Base-by-base conservation (phyloP, 352 stramenopile species). In the Pythium myriotylum region DNA sequence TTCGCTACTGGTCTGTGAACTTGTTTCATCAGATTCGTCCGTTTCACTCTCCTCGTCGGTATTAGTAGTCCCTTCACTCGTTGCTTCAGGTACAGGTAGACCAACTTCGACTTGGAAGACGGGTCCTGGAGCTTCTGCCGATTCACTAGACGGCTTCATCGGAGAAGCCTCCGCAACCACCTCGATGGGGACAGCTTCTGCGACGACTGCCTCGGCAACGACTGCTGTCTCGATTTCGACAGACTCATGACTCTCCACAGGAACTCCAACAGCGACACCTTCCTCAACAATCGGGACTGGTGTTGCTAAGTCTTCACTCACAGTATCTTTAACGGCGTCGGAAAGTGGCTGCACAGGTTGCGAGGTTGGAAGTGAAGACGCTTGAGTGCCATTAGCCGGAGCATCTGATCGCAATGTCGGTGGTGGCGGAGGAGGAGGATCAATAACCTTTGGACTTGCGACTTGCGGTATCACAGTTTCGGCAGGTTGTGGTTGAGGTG, bases 211-310 rank as follows among this genome's bases (percentile, higher is more conserved):
- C 23, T 41, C 23, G 26, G 59, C 41, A 26, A 68, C 20, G 6
- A 45, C 29, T 40, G 47, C 33, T n/a, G 52, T 35, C 27, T 60
- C 53, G 19, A 27, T 27, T 24, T 59, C 54, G 1, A 8, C 46
- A 27, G 55, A 39, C n/a, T 37, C 41, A 7, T 35, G 23, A 19
- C 8, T 54, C 13, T 68, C 60, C 5, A 68, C 37, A 23, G 54
- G 53, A 16, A 63, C 61, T 3, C 61, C 61, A 41, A 68, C 55
- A 23, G 65, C 43, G 20, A 62, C 46, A 19, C 24, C 41, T 40
- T 63, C 61, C 27, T 65, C 60, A 17, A 59, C 54, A 4, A 46
- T 42, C 0, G 35, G 41, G 2, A 17, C 59, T 12, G 26, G 22
- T 0, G 53, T 23, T n/a, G 42, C 22, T 45, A 45, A 35, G 14